A percentile compares a stretch with the other conserved stretches of the same genome.
These are phyloP conservation scores for Parasarocladium wereldwijsianum DNA, from an alignment of 2,329 filamentous ascomycete species.

Conservation along the genomic window DNA sequence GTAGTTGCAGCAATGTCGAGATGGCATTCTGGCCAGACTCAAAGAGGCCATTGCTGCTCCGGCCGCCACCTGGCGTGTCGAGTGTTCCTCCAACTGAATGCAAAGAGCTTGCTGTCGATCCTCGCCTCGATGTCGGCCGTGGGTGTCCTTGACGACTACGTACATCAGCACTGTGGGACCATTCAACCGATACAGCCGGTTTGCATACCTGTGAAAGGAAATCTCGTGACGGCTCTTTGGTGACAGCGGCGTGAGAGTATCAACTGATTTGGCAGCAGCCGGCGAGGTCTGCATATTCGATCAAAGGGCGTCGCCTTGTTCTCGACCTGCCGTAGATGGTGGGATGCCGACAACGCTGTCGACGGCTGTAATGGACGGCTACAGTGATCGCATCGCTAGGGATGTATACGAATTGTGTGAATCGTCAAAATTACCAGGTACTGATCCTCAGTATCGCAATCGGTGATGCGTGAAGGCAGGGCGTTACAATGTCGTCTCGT, in stretches of 20 bases:
- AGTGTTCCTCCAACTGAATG: constrained; percentile 75
- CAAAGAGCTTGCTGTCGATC: constrained; percentile 77
- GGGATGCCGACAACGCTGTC: constrained; percentile 19
- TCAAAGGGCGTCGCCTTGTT: constrained; percentile 6
- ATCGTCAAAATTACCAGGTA: too few species aligned
- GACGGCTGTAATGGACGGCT: constrained; percentile 19
- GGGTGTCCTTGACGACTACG: constrained; percentile 27
- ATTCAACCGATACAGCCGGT: constrained; percentile 1
- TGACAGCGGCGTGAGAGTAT: constrained; percentile 44
- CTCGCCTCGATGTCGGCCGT: constrained; percentile 45
- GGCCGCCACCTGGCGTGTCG: constrained; percentile 48
- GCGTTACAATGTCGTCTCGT: too few species aligned
- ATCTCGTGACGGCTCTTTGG: constrained; percentile 36
- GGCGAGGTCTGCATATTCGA: constrained; percentile 43
- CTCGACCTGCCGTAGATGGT: constrained; percentile 7
- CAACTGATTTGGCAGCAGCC: constrained; percentile 48
- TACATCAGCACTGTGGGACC: constrained; percentile 9
- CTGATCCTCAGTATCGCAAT: too few species aligned
- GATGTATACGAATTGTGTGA: too few species aligned
- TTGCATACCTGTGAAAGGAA: constrained; percentile 41
- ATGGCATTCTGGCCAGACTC: constrained; percentile 90
- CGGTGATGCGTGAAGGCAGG: too few species aligned
- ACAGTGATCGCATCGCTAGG: constrained; percentile 35
- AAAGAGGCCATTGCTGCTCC: constrained; percentile 35
- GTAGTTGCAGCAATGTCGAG: constrained; percentile 80